A percentile compares a stretch with the other conserved stretches of the same genome.
Evolutionary conservation across 2,329 filamentous ascomycete genomes (phyloP).

Genomic region (Colletotrichum incanum): DNA sequence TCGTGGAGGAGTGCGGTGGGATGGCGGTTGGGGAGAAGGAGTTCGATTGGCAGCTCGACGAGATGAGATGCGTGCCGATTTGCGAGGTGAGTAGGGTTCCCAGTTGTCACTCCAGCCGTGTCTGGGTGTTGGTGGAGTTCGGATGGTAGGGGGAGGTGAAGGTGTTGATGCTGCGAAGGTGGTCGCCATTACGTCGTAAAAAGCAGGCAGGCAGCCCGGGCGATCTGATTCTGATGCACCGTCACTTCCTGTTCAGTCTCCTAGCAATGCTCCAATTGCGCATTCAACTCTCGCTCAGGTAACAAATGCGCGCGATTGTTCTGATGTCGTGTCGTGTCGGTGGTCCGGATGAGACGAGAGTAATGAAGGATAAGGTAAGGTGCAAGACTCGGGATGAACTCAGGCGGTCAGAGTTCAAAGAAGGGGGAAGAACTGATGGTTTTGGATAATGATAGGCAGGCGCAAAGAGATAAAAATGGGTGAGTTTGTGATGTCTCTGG

Average conservation of each 20-base stretch:
- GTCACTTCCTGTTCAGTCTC: constrained; percentile 27
- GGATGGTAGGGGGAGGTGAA: constrained; percentile 71
- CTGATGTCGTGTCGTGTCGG: constrained; percentile 1
- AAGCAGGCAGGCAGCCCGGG: constrained; percentile 30
- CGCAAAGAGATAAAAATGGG: constrained; percentile 5
- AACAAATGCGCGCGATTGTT: constrained; percentile 10
- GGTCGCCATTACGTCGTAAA: constrained; percentile 40
- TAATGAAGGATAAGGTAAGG: constrained; percentile 10
- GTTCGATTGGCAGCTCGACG: constrained; percentile 69
- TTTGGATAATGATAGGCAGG: constrained; percentile 26
- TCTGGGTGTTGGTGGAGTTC: constrained; percentile 78
- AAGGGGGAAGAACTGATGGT: constrained; percentile 1
- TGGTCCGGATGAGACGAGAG: constrained; percentile 1
- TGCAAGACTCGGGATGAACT: constrained; percentile 9
- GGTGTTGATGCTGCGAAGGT: constrained; percentile 67
- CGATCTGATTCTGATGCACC: constrained; percentile 12
- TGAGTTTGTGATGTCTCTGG: constrained; percentile 29
- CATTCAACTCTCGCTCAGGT: constrained; percentile 1
- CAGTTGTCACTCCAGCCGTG: constrained; percentile 79
- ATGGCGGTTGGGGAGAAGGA: constrained; percentile 64
- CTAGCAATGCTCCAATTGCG: background rate
- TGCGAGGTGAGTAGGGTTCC: constrained; percentile 81
- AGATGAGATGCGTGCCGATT: constrained; percentile 76
- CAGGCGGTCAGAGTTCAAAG: constrained; percentile 23
- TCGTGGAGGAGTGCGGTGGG: constrained; percentile 56